These are phyloP conservation scores for Trichoderma arundinaceum DNA, from an alignment of 2,329 filamentous ascomycete species.

Conservation along the genomic window DNA sequence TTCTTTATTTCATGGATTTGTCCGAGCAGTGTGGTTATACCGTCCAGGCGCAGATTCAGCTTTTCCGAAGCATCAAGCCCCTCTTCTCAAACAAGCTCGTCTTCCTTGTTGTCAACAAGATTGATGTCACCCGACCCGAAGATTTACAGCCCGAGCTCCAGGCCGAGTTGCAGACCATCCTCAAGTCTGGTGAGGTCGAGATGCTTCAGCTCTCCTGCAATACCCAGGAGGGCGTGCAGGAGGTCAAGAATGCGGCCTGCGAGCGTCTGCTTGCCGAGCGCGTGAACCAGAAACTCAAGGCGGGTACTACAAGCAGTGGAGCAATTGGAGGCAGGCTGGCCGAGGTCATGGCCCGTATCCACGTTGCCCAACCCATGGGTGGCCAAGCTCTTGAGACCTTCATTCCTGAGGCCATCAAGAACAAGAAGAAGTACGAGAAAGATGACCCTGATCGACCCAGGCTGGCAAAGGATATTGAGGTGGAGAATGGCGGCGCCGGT, in stretches of 20 bases:
- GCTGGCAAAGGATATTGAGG: constrained; percentile 86
- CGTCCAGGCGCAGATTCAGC: constrained; percentile 86
- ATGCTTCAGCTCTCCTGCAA: constrained; percentile 93
- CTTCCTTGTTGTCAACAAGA: constrained; percentile 98
- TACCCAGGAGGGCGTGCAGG: constrained; percentile 90
- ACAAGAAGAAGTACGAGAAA: constrained; percentile 87
- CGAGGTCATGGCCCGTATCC: constrained; percentile 91
- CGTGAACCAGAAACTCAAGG: constrained; percentile 95
- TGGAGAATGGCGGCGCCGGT: constrained; percentile 90
- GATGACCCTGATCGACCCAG: constrained; percentile 81
- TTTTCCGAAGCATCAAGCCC: constrained; percentile 96
- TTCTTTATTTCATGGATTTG: constrained; percentile 97
- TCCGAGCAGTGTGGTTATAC: constrained; percentile 97
- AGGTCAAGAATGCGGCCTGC: constrained; percentile 93
- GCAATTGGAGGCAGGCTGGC: constrained; percentile 80
- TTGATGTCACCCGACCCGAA: constrained; percentile 86
- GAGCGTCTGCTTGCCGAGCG: constrained; percentile 91
- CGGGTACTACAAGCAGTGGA: constrained; percentile 78
- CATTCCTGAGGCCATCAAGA: constrained; percentile 84
- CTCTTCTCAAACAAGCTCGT: constrained; percentile 97
- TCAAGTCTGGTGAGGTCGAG: constrained; percentile 89
- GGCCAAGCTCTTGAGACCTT: constrained; percentile 79
- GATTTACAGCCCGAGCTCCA: constrained; percentile 82
- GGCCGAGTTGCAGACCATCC: constrained; percentile 75
- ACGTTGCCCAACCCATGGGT: constrained; percentile 92